Base-by-base conservation (phyloP, 306 rosid genomes). In the Lathyrus sativus region DNA sequence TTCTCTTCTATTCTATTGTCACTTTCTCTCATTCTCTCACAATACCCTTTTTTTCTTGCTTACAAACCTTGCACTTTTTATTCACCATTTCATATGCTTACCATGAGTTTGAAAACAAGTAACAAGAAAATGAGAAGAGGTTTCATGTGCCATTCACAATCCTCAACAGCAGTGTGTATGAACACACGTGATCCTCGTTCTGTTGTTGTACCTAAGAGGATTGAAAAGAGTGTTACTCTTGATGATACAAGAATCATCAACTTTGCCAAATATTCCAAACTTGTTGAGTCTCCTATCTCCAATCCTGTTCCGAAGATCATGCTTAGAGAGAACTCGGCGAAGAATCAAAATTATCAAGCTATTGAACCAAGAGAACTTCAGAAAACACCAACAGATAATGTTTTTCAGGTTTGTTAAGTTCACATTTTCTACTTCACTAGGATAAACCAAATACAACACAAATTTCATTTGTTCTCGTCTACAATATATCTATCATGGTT, bases 131-230 rank as follows among this genome's bases (percentile, higher is more conserved):
- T 81, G 64, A 37, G 33, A 76, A 74, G 75, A 64, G 96, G 90
- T 1, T 89, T 91, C 79, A 89, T 81, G 96, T 91, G 98, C 76
- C 95, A 79, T 11, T 85, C 90, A 46, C 75, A 69, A 19, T 86
- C 87, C 3, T 79, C 97, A 70, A 87, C 96, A 4, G 89, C 95
- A 2, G 90, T 87, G 33, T 91, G 98, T 81, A 76, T 87, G 85
- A 78, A 78, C 54, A 70, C 82, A 1, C 55, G 81, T 0, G 86
- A 89, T 60, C 76, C 82, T 19, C 42, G 79, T 2, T 46, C 93
- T 8, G 66, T 91, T 4, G 71, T 86, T 4, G 75, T 81, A 29
- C 87, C 97, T 9, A 75, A 80, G 56, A 80, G 69, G 55, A 67
- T 63, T 57, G 43, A 76, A 44, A 68, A 68, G 67, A 74, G 48